Conservation (phyloP, 2,329 filamentous ascomycete species). For the Sporothrix sp. region DNA sequence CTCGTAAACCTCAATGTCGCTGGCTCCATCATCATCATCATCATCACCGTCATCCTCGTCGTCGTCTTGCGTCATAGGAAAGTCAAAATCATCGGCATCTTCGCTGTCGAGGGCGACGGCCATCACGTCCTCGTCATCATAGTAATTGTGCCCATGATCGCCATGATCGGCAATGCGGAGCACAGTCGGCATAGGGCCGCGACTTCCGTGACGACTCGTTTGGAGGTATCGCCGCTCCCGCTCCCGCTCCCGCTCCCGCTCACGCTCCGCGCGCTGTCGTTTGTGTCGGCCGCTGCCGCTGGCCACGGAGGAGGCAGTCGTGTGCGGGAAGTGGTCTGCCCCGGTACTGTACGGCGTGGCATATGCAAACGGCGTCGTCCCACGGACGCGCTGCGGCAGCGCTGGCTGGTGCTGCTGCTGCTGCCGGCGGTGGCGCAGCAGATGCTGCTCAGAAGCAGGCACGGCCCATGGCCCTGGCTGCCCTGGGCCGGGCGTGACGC, state of each 20-base stretch:
- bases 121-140: constrained; percentile 19
- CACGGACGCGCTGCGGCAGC: constrained; percentile 27
- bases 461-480: constrained; percentile 26
- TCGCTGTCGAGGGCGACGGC: constrained; percentile 19
- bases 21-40: constrained; percentile 22
- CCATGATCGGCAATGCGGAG: constrained; percentile 21
- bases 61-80: constrained; percentile 26
- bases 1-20: constrained; percentile 24
- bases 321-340: constrained; percentile 24
- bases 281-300: not conserved
- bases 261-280: not conserved
- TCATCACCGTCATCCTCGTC: constrained; percentile 29
- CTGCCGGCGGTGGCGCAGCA: constrained; percentile 22
- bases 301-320: constrained; percentile 5
- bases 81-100: constrained; percentile 21
- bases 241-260: not conserved
- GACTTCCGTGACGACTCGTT: constrained; percentile 16
- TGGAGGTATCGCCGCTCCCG: not conserved
- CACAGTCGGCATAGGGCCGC: constrained; percentile 14
- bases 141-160: constrained; percentile 23
- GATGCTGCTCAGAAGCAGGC: constrained; percentile 22
- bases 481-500: constrained; percentile 24
- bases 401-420: constrained; percentile 13
- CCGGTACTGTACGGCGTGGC: constrained; percentile 62
- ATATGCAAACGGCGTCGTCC: constrained; percentile 56